Base-by-base conservation (phyloP, 208 protist genomes). In the Strigomonas oncopelti region DNA sequence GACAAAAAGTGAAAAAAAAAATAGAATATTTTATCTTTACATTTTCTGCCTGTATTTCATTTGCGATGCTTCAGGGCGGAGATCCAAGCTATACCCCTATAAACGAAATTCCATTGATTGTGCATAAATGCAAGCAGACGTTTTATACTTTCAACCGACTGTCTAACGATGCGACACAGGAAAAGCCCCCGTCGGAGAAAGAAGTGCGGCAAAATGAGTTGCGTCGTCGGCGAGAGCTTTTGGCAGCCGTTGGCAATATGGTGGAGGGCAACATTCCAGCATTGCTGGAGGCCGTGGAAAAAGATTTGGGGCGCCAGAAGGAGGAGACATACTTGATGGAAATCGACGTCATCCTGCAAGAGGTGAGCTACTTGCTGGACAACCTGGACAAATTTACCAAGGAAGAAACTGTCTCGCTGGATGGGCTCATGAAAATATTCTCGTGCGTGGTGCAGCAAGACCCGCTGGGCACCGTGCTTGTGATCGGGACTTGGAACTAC, bases 401-500 rank as follows among this genome's bases (percentile, higher is more conserved):
- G 36, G 31, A 46, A 3, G 25, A 56, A 16, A 2, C 34, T 5
- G 13, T 36, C 16, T n/a, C 54, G 3, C 83, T 73, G 58, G 75
- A 78, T 34, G 70, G 79, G 2, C 9, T 75, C 14, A 65, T 83
- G 38, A 24, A 27, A 22, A 61, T 80, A 46, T 67, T 77, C 29
- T 28, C 57, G 0, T 75, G 69, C 34, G 62, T 54, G 14, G 72
- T 92, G n/a, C 54, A 69, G 3, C 48, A 65, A 28, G 87, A 96
- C 28, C 93, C 91, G 36, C 74, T 90, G 0, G 94, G 94, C 36
- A 78, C 94, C 25, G 90, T 96, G n/a, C 77, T 97, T 22, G 81
- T 97, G 25, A 91, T 98, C 38, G 69, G 78, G 25, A 64, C 96
- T 22, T 98, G 91, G 89, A 98, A 98, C 60, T 98, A 95, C 70